Evolutionary conservation across 2,329 filamentous ascomycete genomes (phyloP), one percentile per base, ranked within the genome.

Genomic region (Aureobasidium sp.): DNA sequence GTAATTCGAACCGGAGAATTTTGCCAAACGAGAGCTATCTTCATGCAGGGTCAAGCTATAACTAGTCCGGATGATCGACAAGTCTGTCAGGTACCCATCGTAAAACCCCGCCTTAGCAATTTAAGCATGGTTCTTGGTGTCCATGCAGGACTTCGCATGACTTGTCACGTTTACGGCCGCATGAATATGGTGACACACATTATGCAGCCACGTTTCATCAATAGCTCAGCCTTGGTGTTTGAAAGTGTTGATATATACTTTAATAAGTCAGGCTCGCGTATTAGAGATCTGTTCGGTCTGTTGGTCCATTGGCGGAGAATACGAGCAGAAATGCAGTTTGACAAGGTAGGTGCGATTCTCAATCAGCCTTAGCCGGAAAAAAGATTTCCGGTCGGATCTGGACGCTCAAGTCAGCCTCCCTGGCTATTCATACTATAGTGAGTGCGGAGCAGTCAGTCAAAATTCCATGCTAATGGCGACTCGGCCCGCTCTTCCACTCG

Each of bases 51-150:
- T 46, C 43, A 46, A 27, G 24, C 13, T 29, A 27, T 29, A 20
- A 20, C 20, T 20, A 55, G 51, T 43, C 36, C 29, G 26, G 9
- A 43, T 32, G 51, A 55, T 55, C 37, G 51, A 52, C 50, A 8
- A 52, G 20, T 24, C 50, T 52, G 50, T 32, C 37, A 55, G 51
- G 51, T 43, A 55, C 51, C 47, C 47, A 27, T 26, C n/a, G 15
- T 37, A 32, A 44, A 43, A 32, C 51, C 51, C 51, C 51, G 51
- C 51, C 26, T 26, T 43, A 32, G 4, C 26, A 32, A 41, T 32
- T 29, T 55, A 55, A 55, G 37, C 51, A 55, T 55, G 26, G 37
- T 55, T 55, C 24, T 53, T 53, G 36, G 26, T 53, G 41, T 53
- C 24, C 24, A 53, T 53, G 51, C 51, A 41, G 8, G 36, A 36